Conservation (phyloP, 202 grass and related monocot species). For the Carex sylvatica region DNA sequence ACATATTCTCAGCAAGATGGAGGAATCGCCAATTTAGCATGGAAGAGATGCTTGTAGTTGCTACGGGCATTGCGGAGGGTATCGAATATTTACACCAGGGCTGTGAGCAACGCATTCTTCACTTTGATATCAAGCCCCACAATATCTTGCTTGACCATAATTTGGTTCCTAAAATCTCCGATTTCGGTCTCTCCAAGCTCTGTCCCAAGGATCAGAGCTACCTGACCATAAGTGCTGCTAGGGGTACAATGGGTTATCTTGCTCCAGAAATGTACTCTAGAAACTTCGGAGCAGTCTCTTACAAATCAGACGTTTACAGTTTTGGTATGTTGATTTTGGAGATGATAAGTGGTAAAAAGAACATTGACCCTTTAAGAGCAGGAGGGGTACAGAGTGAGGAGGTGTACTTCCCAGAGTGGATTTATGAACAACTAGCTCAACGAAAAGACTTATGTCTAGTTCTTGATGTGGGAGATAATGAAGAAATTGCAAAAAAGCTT, state of each 20-base stretch:
- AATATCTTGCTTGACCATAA: conserved; percentile 49
- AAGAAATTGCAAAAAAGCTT: too few species aligned
- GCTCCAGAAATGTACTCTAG: conserved; percentile 55
- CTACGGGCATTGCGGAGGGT: conserved; percentile 29
- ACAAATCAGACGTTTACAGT: conserved; percentile 60
- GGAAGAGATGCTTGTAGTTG: conserved; percentile 29
- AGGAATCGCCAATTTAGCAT: neutral
- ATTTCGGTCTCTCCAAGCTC: conserved; percentile 38
- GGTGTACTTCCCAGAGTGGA: too few species aligned
- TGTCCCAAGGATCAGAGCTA: conserved; percentile 53
- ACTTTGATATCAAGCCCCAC: conserved; percentile 61
- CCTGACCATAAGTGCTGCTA: conserved; percentile 33
- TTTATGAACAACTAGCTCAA: too few species aligned
- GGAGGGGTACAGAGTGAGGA: too few species aligned
- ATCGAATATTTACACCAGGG: conserved; percentile 51
- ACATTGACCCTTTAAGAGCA: conserved; percentile 18
- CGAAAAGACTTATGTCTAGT: too few species aligned
- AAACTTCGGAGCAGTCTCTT: conserved; percentile 57
- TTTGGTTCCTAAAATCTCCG: conserved; percentile 50
- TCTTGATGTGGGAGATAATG: too few species aligned
- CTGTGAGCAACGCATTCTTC: conserved; percentile 47
- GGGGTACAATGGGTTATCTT: conserved; percentile 71
- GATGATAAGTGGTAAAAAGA: conserved; percentile 56
- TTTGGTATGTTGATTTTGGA: conserved; percentile 66
- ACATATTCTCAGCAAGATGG: conserved; percentile 9